Base-by-base conservation (phyloP, 768 basidiomycete species). In the Rhodotorula diobovata region DNA sequence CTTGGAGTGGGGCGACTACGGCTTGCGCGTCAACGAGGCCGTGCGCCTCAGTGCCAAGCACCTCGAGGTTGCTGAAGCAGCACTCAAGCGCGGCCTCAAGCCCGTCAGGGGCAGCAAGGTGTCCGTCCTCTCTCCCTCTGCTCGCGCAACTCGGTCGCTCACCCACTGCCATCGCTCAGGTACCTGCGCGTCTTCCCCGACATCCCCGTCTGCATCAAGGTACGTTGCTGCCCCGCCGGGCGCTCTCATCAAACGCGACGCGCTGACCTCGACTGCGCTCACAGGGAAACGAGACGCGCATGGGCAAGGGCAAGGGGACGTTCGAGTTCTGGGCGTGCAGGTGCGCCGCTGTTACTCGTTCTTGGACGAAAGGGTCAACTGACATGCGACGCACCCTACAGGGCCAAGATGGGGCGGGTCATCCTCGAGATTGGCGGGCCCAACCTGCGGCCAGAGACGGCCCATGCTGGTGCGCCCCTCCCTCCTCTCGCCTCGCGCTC, bases 261-360 rank as follows among this genome's bases (percentile, higher is more conserved):
- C 0, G 18, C 43, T 68, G 56, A 18, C 21, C 14, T 46, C 25
- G 23, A n/a, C 23, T 60, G 20, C 20, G 46, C 46, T n/a, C 30
- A 14, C 70, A 93, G 91, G 95, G 96, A 64, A 98, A 96, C 77
- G 94, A 98, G 81, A 94, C 93, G 11, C 90, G 96, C 85, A 97
- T 98, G 96, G 96, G 96, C 61, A 98, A 98, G 82, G 96, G 96
- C 69, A 99, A 99, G 81, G 96, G 96, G 57, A 87, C 90, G 0
- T 98, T 98, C 77, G 96, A 98, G 79, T 97, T 85, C 80, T 99
- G 96, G 96, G 91, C 94, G 37, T 91, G 90, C 68, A 87, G 91
- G 91, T 92, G 76, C 65, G 86, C 50, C 5, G 78, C 2, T 21
- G 11, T 34, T 11, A 35, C 43, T 35, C 23, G 21, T 2, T 28